Percentiles rank a stretch among this genome's conserved stretches.
Evolutionary conservation across 805 yeast species (phyloP).

Genomic region (Wickerhamiella cacticola): DNA sequence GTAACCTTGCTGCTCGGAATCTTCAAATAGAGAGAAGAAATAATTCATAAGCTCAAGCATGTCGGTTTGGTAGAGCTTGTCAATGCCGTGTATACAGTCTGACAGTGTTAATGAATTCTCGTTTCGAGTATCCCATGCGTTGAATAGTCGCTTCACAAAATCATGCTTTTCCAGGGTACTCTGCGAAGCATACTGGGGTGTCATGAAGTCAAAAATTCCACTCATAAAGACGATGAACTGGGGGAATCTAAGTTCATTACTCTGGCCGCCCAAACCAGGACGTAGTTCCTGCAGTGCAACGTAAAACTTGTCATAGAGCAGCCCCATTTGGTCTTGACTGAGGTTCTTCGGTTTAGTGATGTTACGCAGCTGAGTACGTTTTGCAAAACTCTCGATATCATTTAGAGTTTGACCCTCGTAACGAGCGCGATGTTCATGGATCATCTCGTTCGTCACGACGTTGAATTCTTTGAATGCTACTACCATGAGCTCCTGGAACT

Average conservation of each 20-base stretch:
- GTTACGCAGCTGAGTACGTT: constrained; percentile 81
- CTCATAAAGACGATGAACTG: constrained; percentile 64
- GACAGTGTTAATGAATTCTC: constrained; percentile 47
- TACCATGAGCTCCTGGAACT: constrained; percentile 80
- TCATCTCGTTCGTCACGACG: constrained; percentile 60
- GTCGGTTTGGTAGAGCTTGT: constrained; percentile 55
- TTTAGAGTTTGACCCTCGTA: constrained; percentile 67
- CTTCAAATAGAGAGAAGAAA: constrained; percentile 67
- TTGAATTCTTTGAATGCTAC: constrained; percentile 88
- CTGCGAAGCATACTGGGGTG: constrained; percentile 24
- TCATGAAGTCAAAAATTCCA: constrained; percentile 66
- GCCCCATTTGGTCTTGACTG: constrained; percentile 44
- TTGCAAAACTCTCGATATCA: constrained; percentile 82
- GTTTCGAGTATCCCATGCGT: constrained; percentile 52
- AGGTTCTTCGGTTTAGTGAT: constrained; percentile 62
- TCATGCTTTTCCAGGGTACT: constrained; percentile 27
- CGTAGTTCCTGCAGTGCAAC: constrained; percentile 55
- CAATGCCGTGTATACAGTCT: constrained; percentile 62
- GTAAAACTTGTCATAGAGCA: constrained; percentile 76
- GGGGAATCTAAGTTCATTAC: constrained; percentile 60
- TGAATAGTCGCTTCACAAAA: constrained; percentile 53
- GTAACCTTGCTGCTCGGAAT: constrained; percentile 38
- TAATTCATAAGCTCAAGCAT: constrained; percentile 67
- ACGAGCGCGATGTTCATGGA: constrained; percentile 54
- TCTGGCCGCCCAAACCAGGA: constrained; percentile 35